Evolutionary conservation across 257 asterid species (phyloP), one percentile per base, ranked within the genome.

Genomic region (Solanum pinnatisectum): DNA sequence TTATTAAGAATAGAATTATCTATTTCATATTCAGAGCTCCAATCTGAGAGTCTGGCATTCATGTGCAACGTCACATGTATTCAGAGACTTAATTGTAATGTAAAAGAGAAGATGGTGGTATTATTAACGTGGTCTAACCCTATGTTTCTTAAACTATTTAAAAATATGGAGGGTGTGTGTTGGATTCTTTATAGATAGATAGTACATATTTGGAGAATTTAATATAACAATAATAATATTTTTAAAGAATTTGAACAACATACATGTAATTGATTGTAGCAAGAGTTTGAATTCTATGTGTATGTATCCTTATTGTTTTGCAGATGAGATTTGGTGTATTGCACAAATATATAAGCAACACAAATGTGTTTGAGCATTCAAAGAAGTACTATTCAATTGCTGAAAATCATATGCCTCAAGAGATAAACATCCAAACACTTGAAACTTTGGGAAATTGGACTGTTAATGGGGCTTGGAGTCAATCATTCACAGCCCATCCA

Each of bases 401-500:
- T 2, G 98, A 95, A 90, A 94, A 92, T 86, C 94, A 93, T 87
- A 71, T 90, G 27, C 95, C 96, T 76, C 97, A 92, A 86, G 96
- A 94, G 83, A 89, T 94, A 10, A 94, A 93, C 85, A 59, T 93
- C 60, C 25, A 22, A 12, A 89, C 96, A 0, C 84, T 95, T 0
- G 92, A 93, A 89, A 93, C 96, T 35, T 56, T 81, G 46, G 92
- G 87, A 20, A 89, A 92, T 84, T 94, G 98, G 97, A 92, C 92
- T 63, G 83, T 92, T 11, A 67, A 90, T 59, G 92, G 94, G 42
- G 70, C 89, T 30, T 95, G 98, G 98, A 86, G 74, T 63, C 91
- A 94, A 91, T 90, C 96, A 16, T 95, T 94, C 86, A 93, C 95
- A 40, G 87, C 94, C 87, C 98, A 95, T 71, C 98, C 97, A 35